Base-by-base conservation (phyloP, 2,329 filamentous ascomycete genomes). In the Aspergillus sp. region DNA sequence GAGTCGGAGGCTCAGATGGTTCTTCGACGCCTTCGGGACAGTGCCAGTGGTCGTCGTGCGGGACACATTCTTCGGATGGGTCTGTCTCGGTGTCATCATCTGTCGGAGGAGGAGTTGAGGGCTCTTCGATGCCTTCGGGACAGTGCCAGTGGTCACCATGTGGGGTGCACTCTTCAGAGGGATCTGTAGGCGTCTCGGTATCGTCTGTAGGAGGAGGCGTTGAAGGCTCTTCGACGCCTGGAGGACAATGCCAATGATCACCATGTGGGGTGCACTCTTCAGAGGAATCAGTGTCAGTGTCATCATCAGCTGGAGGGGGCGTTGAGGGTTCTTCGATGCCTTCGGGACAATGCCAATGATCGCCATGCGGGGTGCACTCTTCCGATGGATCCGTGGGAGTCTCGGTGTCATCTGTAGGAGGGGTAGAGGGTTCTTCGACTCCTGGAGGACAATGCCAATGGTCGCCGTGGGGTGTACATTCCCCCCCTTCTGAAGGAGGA, bases 91-190 rank as follows among this genome's bases (percentile, higher is more conserved):
- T 41, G 6, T 38, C 31, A 6, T 5, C 15, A 5, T 15, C 34
- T 17, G 34, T 5, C 13, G 34, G 34, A 5, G 34, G 34, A 15
- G 34, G 34, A 41, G 34, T 41, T 5, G 34, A 41, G 9, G 47
- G 47, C 11, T 49, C 47, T 3, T 22, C 19, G 3, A 49, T 23
- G 13, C 47, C 47, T 17, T 19, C 8, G 25, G 47, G 47, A 17
- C 47, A 49, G 23, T 49, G 47, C 47, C 47, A 49, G 47, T 49
- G 47, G 11, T 49, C 47, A 28, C 23, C 47, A 17, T 49, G 47
- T 2, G 47, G 47, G 3, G 8, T 15, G 23, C 47, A 49, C 11
- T 49, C 47, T 7, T 38, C 34, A 9, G 34, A 41, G 4, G 34
- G 11, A 4, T 41, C 34, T 13, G 34, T 41, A 1, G 11, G 11